Evolutionary conservation across 352 stramenopile genomes (phyloP).

Genomic region (Globisporangium carolinianum): DNA sequence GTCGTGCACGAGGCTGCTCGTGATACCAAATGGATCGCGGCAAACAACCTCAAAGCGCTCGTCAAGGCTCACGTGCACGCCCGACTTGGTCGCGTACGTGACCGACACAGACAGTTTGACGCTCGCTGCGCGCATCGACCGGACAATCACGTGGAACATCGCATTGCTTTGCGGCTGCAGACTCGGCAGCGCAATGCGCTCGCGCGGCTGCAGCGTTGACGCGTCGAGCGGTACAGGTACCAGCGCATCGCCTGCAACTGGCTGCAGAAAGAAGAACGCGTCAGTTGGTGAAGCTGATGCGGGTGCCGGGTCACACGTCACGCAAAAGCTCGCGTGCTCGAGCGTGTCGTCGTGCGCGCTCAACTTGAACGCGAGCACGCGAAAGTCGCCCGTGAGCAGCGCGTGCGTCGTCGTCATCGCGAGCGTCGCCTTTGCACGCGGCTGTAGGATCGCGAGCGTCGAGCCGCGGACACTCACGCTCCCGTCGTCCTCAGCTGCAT

Average conservation of each 20-base stretch:
- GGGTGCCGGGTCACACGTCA: conserved; percentile 48
- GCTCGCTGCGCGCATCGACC: conserved; percentile 31
- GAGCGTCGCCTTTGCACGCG: conserved; percentile 55
- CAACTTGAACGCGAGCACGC: conserved; percentile 52
- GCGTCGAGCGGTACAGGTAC: conserved; percentile 37
- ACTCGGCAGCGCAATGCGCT: conserved; percentile 33
- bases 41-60: conserved; percentile 62
- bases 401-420: conserved; percentile 42
- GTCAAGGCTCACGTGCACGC: conserved; percentile 55
- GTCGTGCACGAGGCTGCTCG: conserved; percentile 52
- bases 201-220: conserved; percentile 39
- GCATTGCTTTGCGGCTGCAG: conserved; percentile 32
- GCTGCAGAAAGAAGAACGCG: conserved; percentile 53
- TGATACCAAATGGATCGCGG: conserved; percentile 51
- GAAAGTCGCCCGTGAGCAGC: conserved; percentile 61
- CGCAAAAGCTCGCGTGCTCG: conserved; percentile 41
- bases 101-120: conserved; percentile 44
- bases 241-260: conserved; percentile 22
- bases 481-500: conserved; percentile 32
- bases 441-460: conserved; percentile 60
- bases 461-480: conserved; percentile 31
- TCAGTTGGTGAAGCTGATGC: conserved; percentile 28
- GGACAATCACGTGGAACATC: conserved; percentile 50
- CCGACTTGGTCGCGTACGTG: conserved; percentile 58
- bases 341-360: conserved; percentile 63